Evolutionary conservation across 495 filamentous ascomycete genomes (phyloP), one percentile per base, ranked within the genome.

Genomic region (Daldinia vernicosa): DNA sequence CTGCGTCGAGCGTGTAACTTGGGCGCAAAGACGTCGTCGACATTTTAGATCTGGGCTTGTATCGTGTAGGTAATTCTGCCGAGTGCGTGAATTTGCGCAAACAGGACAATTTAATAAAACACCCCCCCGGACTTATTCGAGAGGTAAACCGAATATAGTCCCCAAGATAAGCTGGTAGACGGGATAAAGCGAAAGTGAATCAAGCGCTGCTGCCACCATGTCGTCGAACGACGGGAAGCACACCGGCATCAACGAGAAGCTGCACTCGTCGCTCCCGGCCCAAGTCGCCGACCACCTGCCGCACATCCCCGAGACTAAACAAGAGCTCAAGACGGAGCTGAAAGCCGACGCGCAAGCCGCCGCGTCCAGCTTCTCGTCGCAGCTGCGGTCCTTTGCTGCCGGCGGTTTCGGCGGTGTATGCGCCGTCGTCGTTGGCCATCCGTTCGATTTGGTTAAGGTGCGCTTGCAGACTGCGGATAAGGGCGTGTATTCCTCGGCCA

Each of bases 391-490:
- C 17, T 87, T 98, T 33, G 91, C 83, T 14, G 95, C 95, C 3
- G 95, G 96, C 69, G 96, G 93, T 33, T 95, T 95, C 59, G 95
- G 95, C 66, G 96, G 96, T 75, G 84, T 98, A 32, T 98, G 92
- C 81, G 95, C 95, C 28, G 96, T 98, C 45, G 72, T 99, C 22
- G 89, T 95, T 69, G 95, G 95, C 45, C 96, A 98, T 81, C 95
- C 95, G 7, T 99, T 99, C 76, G 95, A 99, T 76, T 84, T 99
- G 67, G 95, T 98, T 75, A 99, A 99, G 81, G 95, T 99, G 64
- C 92, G 96, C 39, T 78, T 99, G 79, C 95, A 99, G 84, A 99
- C 95, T 0, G 93, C 95, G 17, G 93, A 97, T 81, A 92, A 89
- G 83, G 96, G 95, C 12, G 91, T 97, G 51, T 98, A 99, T 80